phyloP scores from a whole-genome alignment of 192 early-diverging fungal species.

The Lunasporangiospora selenospora region DNA sequence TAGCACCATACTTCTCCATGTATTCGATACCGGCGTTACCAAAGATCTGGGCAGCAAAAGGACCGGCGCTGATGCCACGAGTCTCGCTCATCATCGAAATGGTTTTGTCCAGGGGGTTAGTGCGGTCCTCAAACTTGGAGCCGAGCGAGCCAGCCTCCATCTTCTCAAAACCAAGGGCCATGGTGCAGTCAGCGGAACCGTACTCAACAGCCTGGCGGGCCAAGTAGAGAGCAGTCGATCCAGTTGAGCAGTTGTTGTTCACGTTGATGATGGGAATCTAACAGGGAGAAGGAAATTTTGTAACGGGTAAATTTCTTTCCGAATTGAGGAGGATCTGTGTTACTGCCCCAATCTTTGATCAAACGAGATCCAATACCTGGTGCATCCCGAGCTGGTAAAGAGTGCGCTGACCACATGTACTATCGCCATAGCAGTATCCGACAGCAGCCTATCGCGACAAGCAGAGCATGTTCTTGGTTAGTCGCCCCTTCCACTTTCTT shows the following conservation, averaged over 20 bases:
- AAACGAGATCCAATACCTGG: conserved; percentile 39
- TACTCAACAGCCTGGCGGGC: conserved; percentile 66
- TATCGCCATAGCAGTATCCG: conserved; percentile 67
- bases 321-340: background rate
- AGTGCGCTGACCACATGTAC: conserved; percentile 72
- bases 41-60: conserved; percentile 74
- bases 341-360: background rate
- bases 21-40: conserved; percentile 78
- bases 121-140: conserved; percentile 61
- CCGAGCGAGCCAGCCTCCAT: conserved; percentile 64
- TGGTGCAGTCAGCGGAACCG: conserved; percentile 68
- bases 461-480: no score
- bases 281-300: background rate
- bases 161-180: conserved; percentile 81
- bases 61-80: conserved; percentile 60
- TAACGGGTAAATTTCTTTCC: background rate
- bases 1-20: conserved; percentile 67
- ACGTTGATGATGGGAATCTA: conserved; percentile 64
- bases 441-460: conserved; percentile 44
- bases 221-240: conserved; percentile 71
- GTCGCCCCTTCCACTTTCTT: no score
- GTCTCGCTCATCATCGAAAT: conserved; percentile 60
- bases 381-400: conserved; percentile 80
- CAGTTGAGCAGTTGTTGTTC: conserved; percentile 84
- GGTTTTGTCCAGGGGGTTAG: conserved; percentile 71